These are phyloP conservation scores for Amanita rimosa DNA, from an alignment of 768 basidiomycete genomes.

Conservation along the genomic window DNA sequence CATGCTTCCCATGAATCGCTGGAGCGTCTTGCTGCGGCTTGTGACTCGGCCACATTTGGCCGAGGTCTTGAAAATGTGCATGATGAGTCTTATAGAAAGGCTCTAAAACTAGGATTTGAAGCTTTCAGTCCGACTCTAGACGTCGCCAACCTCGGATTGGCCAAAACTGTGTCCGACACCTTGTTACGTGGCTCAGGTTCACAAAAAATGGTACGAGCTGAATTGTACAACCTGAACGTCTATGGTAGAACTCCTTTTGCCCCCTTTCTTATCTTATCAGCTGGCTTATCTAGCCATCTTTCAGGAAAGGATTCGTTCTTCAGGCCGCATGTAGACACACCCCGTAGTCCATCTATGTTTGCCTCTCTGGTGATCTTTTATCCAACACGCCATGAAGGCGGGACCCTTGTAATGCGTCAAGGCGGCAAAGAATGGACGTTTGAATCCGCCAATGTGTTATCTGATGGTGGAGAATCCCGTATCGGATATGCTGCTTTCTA, in stretches of 20 bases:
- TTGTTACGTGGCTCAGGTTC: slow-evolving; percentile 11
- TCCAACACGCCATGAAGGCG: slow-evolving; percentile 34
- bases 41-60: background rate
- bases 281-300: background rate
- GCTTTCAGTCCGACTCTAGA: slow-evolving; percentile 14
- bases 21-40: background rate
- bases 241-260: slow-evolving; percentile 18
- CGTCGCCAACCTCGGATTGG: slow-evolving; percentile 6
- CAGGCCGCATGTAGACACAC: slow-evolving; percentile 39
- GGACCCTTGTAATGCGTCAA: slow-evolving; percentile 26
- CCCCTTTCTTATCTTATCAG: background rate
- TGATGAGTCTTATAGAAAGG: background rate
- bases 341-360: slow-evolving; percentile 30
- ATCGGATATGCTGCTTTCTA: slow-evolving; percentile 23
- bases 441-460: slow-evolving; percentile 19
- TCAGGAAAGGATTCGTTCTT: slow-evolving; percentile 33
- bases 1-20: background rate
- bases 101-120: background rate
- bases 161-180: slow-evolving; percentile 7
- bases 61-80: background rate
- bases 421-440: slow-evolving; percentile 22
- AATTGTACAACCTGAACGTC: slow-evolving; percentile 26
- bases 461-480: slow-evolving; percentile 11
- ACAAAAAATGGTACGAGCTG: slow-evolving; percentile 12
- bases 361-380: slow-evolving; percentile 40